A percentile compares a stretch with the other conserved stretches of the same genome.
These are phyloP conservation scores for Pythium phragmitis DNA, from an alignment of 352 stramenopile genomes.

Conservation along the genomic window DNA sequence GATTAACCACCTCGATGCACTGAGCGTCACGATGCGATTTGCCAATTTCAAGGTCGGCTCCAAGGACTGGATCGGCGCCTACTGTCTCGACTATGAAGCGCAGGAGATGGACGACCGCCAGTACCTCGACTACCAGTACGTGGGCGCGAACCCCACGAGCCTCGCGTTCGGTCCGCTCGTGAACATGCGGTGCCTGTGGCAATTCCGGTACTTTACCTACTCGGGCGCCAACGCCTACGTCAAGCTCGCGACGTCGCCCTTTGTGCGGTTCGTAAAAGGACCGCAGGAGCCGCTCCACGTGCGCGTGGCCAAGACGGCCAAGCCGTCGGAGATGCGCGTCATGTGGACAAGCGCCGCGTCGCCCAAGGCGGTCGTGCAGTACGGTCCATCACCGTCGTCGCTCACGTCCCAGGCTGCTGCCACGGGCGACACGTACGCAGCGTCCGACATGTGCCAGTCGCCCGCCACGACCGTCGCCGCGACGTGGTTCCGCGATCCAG, in stretches of 20 bases:
- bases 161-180: too few species aligned
- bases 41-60: too few species aligned
- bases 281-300: too few species aligned
- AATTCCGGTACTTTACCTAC: constrained; percentile 38
- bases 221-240: too few species aligned
- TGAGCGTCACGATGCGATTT: too few species aligned
- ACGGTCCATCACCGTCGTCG: not conserved
- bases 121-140: constrained; percentile 20
- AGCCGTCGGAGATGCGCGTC: constrained; percentile 23
- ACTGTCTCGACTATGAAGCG: constrained; percentile 20
- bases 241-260: too few species aligned
- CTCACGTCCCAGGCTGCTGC: not conserved
- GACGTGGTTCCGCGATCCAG: constrained; percentile 32
- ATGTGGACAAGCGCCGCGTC: constrained; percentile 26
- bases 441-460: constrained; percentile 24
- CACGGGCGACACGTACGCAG: constrained; percentile 10
- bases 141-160: too few species aligned
- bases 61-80: constrained; percentile 25
- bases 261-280: too few species aligned
- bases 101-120: not conserved
- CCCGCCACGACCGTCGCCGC: constrained; percentile 21
- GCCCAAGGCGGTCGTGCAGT: constrained; percentile 12
- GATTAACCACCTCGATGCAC: too few species aligned
- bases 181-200: too few species aligned
- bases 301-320: too few species aligned